phyloP scores from a whole-genome alignment of 352 stramenopile genomes.

The Elongisporangium anandrum region DNA sequence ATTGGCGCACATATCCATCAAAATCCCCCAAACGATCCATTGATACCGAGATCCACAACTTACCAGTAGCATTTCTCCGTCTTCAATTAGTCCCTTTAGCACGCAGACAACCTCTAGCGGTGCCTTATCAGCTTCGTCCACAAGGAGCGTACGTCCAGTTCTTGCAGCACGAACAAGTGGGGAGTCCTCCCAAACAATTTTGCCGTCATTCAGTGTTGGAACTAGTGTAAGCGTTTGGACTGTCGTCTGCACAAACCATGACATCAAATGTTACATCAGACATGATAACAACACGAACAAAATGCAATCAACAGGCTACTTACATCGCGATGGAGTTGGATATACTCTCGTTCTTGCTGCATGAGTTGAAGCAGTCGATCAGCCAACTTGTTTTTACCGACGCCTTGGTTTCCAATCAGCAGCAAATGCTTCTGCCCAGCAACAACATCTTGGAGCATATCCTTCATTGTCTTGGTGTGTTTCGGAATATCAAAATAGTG shows the following conservation, averaged over 20 bases:
- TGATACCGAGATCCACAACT: too few species aligned
- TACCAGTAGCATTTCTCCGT: conserved; percentile 93
- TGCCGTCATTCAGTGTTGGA: conserved; percentile 85
- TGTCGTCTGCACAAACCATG: conserved; percentile 68
- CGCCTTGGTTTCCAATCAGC: conserved; percentile 93
- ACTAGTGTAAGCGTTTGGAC: conserved; percentile 91
- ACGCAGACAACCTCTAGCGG: conserved; percentile 93
- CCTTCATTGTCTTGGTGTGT: conserved; percentile 82
- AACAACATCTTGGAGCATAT: conserved; percentile 83
- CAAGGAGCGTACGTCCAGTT: conserved; percentile 87
- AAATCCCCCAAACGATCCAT: neutral
- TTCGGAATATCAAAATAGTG: conserved; percentile 90
- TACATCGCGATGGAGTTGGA: conserved; percentile 95
- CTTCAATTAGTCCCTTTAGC: conserved; percentile 95
- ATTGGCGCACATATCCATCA: neutral
- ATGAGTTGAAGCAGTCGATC: conserved; percentile 89
- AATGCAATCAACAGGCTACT: conserved; percentile 6
- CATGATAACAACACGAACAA: neutral
- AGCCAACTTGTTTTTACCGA: conserved; percentile 95
- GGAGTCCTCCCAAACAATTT: conserved; percentile 91
- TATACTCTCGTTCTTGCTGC: conserved; percentile 94
- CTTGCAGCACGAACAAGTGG: conserved; percentile 92
- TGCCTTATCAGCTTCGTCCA: conserved; percentile 97
- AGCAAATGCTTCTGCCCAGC: conserved; percentile 89
- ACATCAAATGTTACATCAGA: neutral